Evolutionary conservation across 2,329 filamentous ascomycete species (phyloP), one percentile per base, ranked within the genome.

Genomic region (Fusarium continuum): DNA sequence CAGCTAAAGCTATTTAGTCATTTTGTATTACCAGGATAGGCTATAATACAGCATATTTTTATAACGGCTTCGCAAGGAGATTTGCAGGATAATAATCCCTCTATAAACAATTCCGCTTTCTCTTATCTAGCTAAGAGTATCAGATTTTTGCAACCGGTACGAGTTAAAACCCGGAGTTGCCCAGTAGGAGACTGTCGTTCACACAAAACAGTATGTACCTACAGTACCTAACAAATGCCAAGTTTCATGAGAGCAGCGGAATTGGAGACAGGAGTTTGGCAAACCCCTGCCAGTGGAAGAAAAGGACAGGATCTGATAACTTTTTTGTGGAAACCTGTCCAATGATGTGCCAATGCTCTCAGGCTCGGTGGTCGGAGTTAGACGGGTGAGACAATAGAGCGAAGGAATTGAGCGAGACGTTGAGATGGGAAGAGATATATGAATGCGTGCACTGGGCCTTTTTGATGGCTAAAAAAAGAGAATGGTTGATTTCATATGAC

Each of bases 361-460:
- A 51, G 41, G 46, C 45, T 65, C 51, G 61, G 61, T 34, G 47
- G 32, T 65, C 54, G 62, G 62, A 66, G 53, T 41, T 64, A 66
- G 57, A 38, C 62, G 44, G 44, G 43, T 20, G 40, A 44, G 45
- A 26, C 31, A 65, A 59, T 51, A 63, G 19, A 65, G 62, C 62
- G 62, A 63, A 38, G 29, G 13, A 58, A 34, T 54, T 44, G 9
- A 43, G 51, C 61, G 62, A 64, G 41, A 44, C 59, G 32, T 36
- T 59, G 19, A 23, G n/a, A n/a, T 8, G 26, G 8, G 8, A 31
- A 25, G 4, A 20, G 10, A 39, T 57, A 67, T 55, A 47, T 53
- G 48, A 49, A 47, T 17, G 20, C 7, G 28, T 20, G 32, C 11
- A 38, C n/a, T 6, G 22, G 13, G 14, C 19, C 5, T 20, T 36